These are phyloP conservation scores for Pholiota adiposa DNA, from an alignment of 1,284 basidiomycete species.

Conservation along the genomic window DNA sequence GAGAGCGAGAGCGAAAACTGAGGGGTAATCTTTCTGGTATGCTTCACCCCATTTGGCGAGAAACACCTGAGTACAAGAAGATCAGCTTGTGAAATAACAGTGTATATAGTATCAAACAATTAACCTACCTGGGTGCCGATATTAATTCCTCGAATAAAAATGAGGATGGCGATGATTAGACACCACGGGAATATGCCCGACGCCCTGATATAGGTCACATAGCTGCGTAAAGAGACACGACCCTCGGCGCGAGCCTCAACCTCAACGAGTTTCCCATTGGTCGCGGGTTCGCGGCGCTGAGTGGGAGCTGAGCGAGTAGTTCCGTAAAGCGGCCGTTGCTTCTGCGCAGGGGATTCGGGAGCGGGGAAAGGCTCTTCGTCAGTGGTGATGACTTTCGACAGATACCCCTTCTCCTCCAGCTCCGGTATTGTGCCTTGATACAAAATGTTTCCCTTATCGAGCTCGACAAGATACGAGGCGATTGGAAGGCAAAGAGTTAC, in stretches of 20 bases:
- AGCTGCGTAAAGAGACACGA: slow-evolving; percentile 60
- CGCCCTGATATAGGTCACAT: slow-evolving; percentile 63
- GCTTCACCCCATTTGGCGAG: slow-evolving; percentile 71
- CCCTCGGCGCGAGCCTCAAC: slow-evolving; percentile 69
- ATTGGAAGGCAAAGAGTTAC: slow-evolving; percentile 66
- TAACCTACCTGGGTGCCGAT: slow-evolving; percentile 58
- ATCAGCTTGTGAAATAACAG: slow-evolving; percentile 6
- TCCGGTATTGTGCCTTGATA: slow-evolving; percentile 60
- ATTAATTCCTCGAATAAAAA: slow-evolving; percentile 59
- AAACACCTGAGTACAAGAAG: slow-evolving; percentile 54
- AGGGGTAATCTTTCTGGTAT: slow-evolving; percentile 42
- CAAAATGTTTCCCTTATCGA: slow-evolving; percentile 63
- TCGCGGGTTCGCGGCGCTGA: slow-evolving; percentile 14
- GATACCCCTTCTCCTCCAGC: slow-evolving; percentile 54
- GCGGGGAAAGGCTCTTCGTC: slow-evolving; percentile 42
- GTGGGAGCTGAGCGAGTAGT: slow-evolving; percentile 8
- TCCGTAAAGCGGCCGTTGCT: slow-evolving; percentile 17
- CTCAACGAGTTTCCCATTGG: slow-evolving; percentile 61
- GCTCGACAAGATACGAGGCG: slow-evolving; percentile 69
- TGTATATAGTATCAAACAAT: neutral
- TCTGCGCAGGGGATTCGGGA: slow-evolving; percentile 9
- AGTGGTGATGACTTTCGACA: slow-evolving; percentile 53
- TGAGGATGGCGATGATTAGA: slow-evolving; percentile 54
- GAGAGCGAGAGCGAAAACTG: slow-evolving; percentile 26
- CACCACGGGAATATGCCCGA: slow-evolving; percentile 63